phyloP scores from a whole-genome alignment of 352 stramenopile species.

The Globisporangium perplexum region DNA sequence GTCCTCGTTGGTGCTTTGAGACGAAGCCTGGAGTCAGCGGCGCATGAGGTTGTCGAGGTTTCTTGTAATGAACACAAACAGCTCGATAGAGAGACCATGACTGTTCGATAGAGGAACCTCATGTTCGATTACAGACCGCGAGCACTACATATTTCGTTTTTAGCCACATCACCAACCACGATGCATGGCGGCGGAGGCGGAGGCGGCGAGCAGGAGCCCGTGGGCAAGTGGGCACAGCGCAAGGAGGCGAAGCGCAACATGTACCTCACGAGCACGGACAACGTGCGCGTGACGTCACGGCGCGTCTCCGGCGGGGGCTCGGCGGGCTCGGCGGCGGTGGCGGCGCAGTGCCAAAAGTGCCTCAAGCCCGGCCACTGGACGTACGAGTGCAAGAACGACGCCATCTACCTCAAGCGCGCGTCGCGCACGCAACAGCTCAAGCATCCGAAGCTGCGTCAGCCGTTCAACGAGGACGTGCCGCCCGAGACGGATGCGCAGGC shows the following conservation, averaged over 20 bases:
- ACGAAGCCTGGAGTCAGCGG: too few relatives aligned
- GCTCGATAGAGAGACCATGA: too few relatives aligned
- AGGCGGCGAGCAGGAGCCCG: conserved; percentile 32
- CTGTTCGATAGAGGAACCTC: too few relatives aligned
- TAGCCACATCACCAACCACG: too few relatives aligned
- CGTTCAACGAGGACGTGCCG: conserved; percentile 75
- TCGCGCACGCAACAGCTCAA: conserved; percentile 75
- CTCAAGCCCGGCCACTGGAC: conserved; percentile 75
- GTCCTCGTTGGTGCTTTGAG: neutral
- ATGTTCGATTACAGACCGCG: too few relatives aligned
- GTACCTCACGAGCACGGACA: conserved; percentile 78
- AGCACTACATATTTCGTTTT: too few relatives aligned
- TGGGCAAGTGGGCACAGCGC: conserved; percentile 58
- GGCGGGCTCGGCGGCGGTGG: conserved; percentile 10
- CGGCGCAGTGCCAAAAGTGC: conserved; percentile 81
- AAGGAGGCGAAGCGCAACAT: conserved; percentile 78
- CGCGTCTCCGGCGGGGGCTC: conserved; percentile 20
- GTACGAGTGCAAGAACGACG: conserved; percentile 86
- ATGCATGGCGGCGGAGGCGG: conserved; percentile 17
- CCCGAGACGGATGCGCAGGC: conserved; percentile 29
- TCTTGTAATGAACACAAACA: neutral
- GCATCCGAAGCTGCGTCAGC: conserved; percentile 75
- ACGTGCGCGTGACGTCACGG: conserved; percentile 48
- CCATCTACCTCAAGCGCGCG: conserved; percentile 70
- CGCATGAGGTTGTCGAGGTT: too few relatives aligned